Conservation (phyloP, 2,329 filamentous ascomycete species). For the Phialophora chinensis region DNA sequence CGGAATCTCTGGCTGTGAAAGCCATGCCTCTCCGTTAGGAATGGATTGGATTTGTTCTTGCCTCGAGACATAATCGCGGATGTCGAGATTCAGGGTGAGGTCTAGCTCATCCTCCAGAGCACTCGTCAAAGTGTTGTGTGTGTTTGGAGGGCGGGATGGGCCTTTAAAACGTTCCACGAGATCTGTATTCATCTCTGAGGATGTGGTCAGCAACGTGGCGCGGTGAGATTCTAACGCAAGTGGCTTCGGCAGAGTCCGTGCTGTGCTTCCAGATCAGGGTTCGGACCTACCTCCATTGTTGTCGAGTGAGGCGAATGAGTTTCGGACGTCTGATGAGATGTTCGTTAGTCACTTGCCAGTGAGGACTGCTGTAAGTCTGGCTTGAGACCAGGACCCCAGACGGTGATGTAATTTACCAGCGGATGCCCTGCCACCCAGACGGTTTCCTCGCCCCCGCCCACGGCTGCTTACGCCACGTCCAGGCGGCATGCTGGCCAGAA, state of each 20-base stretch:
- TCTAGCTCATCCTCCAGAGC: conserved; percentile 18
- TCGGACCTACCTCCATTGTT: conserved; percentile 5
- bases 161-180: conserved; percentile 36
- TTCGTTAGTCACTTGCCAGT: neutral
- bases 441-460: conserved; percentile 12
- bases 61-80: conserved; percentile 35
- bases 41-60: conserved; percentile 44
- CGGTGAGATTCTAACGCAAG: neutral
- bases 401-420: conserved; percentile 2
- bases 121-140: conserved; percentile 7
- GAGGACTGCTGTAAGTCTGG: neutral
- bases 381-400: neutral
- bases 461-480: neutral
- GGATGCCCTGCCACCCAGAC: neutral
- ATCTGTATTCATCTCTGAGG: conserved; percentile 37
- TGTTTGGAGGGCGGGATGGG: conserved; percentile 14
- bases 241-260: neutral
- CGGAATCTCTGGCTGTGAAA: conserved; percentile 49
- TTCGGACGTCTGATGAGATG: neutral
- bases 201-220: conserved; percentile 1
- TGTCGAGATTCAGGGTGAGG: conserved; percentile 34
- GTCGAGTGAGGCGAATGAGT: conserved; percentile 9
- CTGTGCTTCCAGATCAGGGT: neutral
- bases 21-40: conserved; percentile 44
- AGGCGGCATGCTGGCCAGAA: neutral